Conservation (phyloP, 2,329 filamentous ascomycete species). For the Zymoseptoria ardabiliae region DNA sequence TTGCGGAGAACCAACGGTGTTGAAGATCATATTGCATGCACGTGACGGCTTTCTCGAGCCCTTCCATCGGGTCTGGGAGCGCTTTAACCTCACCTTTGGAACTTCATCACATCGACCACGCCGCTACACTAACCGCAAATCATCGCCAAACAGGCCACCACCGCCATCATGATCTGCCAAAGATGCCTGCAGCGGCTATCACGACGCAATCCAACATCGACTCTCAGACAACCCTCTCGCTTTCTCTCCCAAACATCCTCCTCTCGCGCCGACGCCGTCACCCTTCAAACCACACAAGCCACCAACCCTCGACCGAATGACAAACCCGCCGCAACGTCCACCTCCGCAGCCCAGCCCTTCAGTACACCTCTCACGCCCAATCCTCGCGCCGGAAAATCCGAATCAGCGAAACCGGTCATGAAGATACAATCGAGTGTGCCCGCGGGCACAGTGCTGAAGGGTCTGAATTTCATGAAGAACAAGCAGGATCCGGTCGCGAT, state of each 20-base stretch:
- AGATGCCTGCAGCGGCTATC: constrained; percentile 23
- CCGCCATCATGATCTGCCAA: constrained; percentile 26
- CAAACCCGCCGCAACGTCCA: constrained; percentile 38
- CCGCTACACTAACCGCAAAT: not conserved
- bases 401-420: constrained; percentile 20
- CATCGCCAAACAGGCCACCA: not conserved
- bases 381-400: constrained; percentile 17
- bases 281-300: constrained; percentile 24
- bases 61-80: not conserved
- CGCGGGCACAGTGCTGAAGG: constrained; percentile 62
- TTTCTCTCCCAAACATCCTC: constrained; percentile 12
- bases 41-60: not conserved
- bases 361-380: constrained; percentile 32
- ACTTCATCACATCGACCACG: not conserved
- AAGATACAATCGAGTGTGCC: constrained; percentile 38
- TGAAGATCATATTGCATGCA: not conserved
- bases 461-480: constrained; percentile 71
- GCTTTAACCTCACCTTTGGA: not conserved
- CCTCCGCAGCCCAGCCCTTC: constrained; percentile 41
- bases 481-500: constrained; percentile 65
- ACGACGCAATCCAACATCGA: constrained; percentile 6
- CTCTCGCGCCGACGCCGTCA: constrained; percentile 19
- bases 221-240: constrained; percentile 3
- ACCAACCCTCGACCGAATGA: constrained; percentile 26
- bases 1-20: too few relatives aligned